Evolutionary conservation across 805 yeast species (phyloP).

Genomic region (Millerozyma miso): DNA sequence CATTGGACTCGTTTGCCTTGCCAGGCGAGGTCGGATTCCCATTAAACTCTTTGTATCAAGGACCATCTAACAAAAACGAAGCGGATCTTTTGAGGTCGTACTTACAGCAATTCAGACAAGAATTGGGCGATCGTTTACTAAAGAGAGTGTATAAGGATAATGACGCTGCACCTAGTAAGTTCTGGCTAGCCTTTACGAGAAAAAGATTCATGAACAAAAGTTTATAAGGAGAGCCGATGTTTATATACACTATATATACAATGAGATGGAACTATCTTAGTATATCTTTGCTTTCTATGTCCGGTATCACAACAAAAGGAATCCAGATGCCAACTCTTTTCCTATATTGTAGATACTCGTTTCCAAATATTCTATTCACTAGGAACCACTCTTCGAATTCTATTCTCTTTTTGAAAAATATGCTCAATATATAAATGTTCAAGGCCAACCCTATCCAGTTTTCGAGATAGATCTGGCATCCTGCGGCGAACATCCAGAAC

Average conservation of each 20-base stretch:
- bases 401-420: conserved; percentile 28
- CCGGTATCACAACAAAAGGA: conserved; percentile 17
- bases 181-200: conserved; percentile 94
- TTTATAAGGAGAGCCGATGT: conserved; percentile 31
- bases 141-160: conserved; percentile 65
- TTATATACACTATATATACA: conserved; percentile 1
- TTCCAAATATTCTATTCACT: conserved; percentile 21
- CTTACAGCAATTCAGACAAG: conserved; percentile 92
- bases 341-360: conserved; percentile 22
- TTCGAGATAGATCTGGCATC: conserved; percentile 24
- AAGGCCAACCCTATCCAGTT: conserved; percentile 17
- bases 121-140: conserved; percentile 76
- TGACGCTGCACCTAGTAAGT: conserved; percentile 65
- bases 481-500: conserved; percentile 29
- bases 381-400: conserved; percentile 33
- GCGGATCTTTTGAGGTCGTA: conserved; percentile 77
- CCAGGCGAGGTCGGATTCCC: conserved; percentile 98
- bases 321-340: conserved; percentile 21
- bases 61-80: conserved; percentile 72
- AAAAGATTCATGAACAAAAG: conserved; percentile 94
- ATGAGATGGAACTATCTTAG: no score
- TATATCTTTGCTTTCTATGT: no score
- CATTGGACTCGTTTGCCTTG: conserved; percentile 81
- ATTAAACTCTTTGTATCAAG: conserved; percentile 68
- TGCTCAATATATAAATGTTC: conserved; percentile 14